phyloP scores from a whole-genome alignment of 768 basidiomycete genomes.

The Kondoa malvinella region DNA sequence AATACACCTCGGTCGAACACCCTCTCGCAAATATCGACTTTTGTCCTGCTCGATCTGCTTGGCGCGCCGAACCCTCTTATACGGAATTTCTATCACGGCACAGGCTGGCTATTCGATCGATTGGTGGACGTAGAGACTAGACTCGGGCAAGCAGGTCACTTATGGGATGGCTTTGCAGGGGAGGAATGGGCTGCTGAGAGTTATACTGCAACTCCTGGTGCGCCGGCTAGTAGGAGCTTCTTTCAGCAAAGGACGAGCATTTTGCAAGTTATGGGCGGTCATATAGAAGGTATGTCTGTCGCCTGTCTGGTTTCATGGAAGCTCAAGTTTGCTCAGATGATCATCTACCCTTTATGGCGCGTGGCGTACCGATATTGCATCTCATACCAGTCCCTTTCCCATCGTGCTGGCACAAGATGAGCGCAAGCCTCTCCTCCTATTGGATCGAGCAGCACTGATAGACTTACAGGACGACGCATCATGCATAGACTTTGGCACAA shows the following conservation, averaged over 20 bases:
- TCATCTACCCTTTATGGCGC: conserved; percentile 69
- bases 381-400: conserved; percentile 83
- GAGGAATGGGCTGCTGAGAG: conserved; percentile 9
- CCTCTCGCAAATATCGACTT: conserved; percentile 67
- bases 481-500: conserved; percentile 63
- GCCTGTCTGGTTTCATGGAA: conserved; percentile 31
- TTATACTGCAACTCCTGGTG: conserved; percentile 10
- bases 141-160: conserved; percentile 48
- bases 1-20: conserved; percentile 36
- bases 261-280: conserved; percentile 14
- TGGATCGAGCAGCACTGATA: conserved; percentile 1
- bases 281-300: conserved; percentile 15
- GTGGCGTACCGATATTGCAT: conserved; percentile 76
- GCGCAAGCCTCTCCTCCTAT: conserved; percentile 37
- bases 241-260: conserved; percentile 6
- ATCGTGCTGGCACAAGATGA: conserved; percentile 64
- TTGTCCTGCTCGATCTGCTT: conserved; percentile 81
- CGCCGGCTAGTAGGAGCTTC: conserved; percentile 11
- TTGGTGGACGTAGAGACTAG: conserved; percentile 55
- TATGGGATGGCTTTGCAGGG: conserved; percentile 30
- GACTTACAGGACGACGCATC: conserved; percentile 62
- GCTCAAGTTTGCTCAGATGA: conserved; percentile 43
- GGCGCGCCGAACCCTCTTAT: conserved; percentile 60
- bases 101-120: conserved; percentile 80
- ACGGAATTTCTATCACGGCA: conserved; percentile 64